Percentiles rank a stretch among this genome's conserved stretches.
Conservation (phyloP, 2,329 filamentous ascomycete genomes). For the Bipolaris zeicola region DNA sequence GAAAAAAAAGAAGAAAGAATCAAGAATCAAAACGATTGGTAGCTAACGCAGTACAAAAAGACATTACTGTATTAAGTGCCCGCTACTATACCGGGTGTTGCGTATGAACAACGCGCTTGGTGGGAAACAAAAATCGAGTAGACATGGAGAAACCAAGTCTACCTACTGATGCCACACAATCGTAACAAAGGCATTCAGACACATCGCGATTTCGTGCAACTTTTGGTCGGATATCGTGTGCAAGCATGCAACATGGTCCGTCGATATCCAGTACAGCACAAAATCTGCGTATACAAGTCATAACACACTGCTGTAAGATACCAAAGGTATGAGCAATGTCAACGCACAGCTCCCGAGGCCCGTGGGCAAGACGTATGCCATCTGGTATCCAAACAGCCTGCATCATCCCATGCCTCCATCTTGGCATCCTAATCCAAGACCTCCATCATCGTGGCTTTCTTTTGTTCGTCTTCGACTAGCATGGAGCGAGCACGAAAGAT, state of each 20-base stretch:
- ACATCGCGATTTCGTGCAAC: not conserved
- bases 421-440: conserved; percentile 39
- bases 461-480: conserved; percentile 65
- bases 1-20: not conserved
- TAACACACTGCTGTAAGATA: not conserved
- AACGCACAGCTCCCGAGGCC: not conserved
- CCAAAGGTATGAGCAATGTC: not conserved
- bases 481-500: conserved; percentile 69
- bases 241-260: conserved; percentile 9
- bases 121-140: not conserved
- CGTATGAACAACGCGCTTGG: not conserved
- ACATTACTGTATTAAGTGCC: not conserved
- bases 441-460: conserved; percentile 52
- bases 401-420: conserved; percentile 3
- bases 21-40: not conserved
- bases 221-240: conserved; percentile 2
- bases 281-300: not conserved
- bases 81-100: not conserved
- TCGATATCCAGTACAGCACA: conserved; percentile 4
- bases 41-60: not conserved
- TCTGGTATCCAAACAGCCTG: conserved; percentile 15
- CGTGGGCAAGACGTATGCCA: conserved; percentile 11
- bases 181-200: not conserved
- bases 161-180: not conserved
- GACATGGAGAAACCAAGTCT: not conserved